Evolutionary conservation across 148 eudicot species (phyloP), one percentile per base, ranked within the genome.

Genomic region (Euryodendron excelsum): DNA sequence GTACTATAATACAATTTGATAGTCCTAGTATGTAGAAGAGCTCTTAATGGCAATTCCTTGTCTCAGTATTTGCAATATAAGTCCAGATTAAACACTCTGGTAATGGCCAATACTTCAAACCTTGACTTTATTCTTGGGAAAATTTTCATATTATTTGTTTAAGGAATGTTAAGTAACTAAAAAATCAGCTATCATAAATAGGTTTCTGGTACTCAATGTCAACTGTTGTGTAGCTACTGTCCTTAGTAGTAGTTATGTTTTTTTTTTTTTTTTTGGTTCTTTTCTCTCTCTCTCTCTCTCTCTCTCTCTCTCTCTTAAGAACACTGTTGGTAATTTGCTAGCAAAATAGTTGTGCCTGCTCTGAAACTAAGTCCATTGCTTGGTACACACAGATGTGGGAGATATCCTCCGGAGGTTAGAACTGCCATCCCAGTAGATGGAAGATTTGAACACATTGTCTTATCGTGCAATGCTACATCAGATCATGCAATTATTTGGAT

Each of bases 401-500:
- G 82, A 79, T 79, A 23, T 68, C 82, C 82, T 79, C 82, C 82
- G 52, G 82, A 64, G 82, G 82, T 79, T 52, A 79, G 73, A 79
- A 79, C 82, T 63, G 82, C 82, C 44, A 79, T 79, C 44, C 82
- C 82, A 37, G 82, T 79, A 6, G 98, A 93, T 71, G 99, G 92
- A 79, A 88, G 99, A 82, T 96, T 93, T 79, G 99, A 96, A 76
- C 98, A 96, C 77, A 93, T 96, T 76, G 99, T 96, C 59, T 85
- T 96, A 59, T 90, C 99, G 14, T 90, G 93, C 87, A 92, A 88
- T 81, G 89, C 97, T 30, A 96, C 93, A 10, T 88, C 92, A 62
- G 99, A 96, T 88, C 99, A 96, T 78, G 98, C 81, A 75, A 90
- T 96, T 83, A 72, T 90, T 30, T 93, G 97, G 97, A 96, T 96